Evolutionary conservation across 1,284 basidiomycete species (phyloP).

Genomic region (Moesziomyces globuligerus): DNA sequence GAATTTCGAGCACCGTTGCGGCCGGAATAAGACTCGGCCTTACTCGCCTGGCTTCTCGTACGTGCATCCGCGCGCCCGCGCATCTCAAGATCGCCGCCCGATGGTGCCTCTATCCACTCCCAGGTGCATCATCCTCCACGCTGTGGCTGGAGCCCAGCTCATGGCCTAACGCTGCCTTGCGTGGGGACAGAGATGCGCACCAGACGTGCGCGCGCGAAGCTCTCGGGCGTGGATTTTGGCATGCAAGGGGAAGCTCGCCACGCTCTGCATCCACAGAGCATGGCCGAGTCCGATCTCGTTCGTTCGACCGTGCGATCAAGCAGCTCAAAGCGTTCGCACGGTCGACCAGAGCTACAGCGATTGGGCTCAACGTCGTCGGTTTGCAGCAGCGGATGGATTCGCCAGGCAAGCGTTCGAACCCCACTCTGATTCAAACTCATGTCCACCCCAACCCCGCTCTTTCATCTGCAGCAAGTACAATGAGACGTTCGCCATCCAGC

Average conservation of each 20-base stretch:
- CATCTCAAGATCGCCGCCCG: not conserved
- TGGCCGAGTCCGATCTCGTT: not conserved
- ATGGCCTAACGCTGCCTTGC: not conserved
- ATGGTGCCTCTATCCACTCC: not conserved
- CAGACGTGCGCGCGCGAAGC: not conserved
- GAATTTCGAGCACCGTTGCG: constrained; percentile 21
- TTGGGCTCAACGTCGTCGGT: too few species aligned
- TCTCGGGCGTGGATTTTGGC: not conserved
- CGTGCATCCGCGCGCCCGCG: constrained; percentile 1
- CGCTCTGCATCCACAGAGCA: not conserved
- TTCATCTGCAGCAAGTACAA: too few species aligned
- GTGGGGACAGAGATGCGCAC: not conserved
- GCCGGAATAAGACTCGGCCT: constrained; percentile 35
- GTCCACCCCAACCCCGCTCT: not conserved
- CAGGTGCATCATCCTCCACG: not conserved
- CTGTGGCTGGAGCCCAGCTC: not conserved
- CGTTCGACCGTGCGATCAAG: not conserved
- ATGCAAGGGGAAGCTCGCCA: not conserved
- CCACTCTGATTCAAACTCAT: not conserved
- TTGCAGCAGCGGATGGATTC: not conserved
- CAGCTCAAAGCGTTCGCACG: too few species aligned
- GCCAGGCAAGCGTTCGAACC: not conserved
- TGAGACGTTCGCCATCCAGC: too few species aligned
- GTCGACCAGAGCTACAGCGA: too few species aligned
- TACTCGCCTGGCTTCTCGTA: not conserved